A percentile compares a stretch with the other conserved stretches of the same genome.
These are phyloP conservation scores for Cladosporium phlei DNA, from an alignment of 2,329 filamentous ascomycete genomes.

Conservation along the genomic window DNA sequence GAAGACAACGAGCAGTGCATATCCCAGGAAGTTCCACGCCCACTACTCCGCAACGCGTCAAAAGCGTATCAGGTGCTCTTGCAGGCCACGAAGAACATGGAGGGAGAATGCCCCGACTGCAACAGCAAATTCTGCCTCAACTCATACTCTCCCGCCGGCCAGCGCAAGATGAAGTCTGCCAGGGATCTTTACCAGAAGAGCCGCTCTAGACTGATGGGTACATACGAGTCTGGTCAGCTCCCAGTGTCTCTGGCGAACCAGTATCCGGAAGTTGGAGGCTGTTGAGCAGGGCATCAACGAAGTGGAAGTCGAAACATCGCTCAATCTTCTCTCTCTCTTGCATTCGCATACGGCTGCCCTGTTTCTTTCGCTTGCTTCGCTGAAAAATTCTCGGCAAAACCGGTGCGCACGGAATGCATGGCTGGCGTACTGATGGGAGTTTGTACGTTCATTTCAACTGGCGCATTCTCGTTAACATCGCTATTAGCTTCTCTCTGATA, in stretches of 20 bases:
- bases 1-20: background rate
- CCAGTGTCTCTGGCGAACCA: background rate
- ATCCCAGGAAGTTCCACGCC: conserved; percentile 4
- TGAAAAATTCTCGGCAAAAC: no score
- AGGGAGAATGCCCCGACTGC: conserved; percentile 12
- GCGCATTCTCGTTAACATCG: no score
- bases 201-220: conserved; percentile 13
- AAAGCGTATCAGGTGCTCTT: conserved; percentile 10
- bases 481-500: no score
- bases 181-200: conserved; percentile 19
- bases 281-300: background rate
- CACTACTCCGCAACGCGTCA: conserved; percentile 10
- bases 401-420: no score
- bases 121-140: conserved; percentile 3
- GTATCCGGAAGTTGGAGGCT: background rate
- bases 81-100: conserved; percentile 14
- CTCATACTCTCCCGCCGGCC: background rate
- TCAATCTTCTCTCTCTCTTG: no score
- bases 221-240: background rate
- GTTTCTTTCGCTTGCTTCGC: no score
- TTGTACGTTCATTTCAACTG: no score
- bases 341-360: no score
- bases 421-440: no score
- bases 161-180: conserved; percentile 17
- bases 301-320: no score